These are phyloP conservation scores for Omphalotus guepiniiformis DNA, from an alignment of 768 basidiomycete species.

Conservation along the genomic window DNA sequence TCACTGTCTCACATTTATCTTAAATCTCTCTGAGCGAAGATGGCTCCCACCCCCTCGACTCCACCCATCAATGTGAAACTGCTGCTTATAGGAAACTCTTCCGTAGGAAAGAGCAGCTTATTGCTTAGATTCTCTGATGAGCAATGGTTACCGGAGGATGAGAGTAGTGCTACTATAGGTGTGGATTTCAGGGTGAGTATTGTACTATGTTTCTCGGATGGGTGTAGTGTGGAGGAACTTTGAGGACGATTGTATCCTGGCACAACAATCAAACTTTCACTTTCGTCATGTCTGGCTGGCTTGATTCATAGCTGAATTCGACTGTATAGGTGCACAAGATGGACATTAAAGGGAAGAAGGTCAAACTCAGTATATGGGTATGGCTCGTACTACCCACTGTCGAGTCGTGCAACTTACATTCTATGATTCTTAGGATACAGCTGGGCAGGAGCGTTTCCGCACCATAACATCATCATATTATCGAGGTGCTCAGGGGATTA, in stretches of 20 bases:
- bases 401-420: background rate
- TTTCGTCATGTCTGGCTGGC: background rate
- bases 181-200: constrained; percentile 77
- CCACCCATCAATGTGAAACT: constrained; percentile 74
- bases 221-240: no score
- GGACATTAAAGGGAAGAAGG: constrained; percentile 76
- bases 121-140: constrained; percentile 95
- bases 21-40: no score
- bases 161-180: constrained; percentile 80
- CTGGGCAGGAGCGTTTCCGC: constrained; percentile 94
- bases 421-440: constrained; percentile 66
- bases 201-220: background rate
- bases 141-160: constrained; percentile 90
- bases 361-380: constrained; percentile 97
- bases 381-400: constrained; percentile 20
- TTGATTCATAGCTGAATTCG: constrained; percentile 6
- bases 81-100: constrained; percentile 81
- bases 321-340: constrained; percentile 74
- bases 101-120: constrained; percentile 90
- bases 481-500: constrained; percentile 80
- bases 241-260: no score
- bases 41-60: constrained; percentile 18
- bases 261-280: no score
- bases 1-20: no score
- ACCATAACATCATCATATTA: constrained; percentile 97